phyloP scores from a whole-genome alignment of 805 yeast species.

The Clavispora fructus region DNA sequence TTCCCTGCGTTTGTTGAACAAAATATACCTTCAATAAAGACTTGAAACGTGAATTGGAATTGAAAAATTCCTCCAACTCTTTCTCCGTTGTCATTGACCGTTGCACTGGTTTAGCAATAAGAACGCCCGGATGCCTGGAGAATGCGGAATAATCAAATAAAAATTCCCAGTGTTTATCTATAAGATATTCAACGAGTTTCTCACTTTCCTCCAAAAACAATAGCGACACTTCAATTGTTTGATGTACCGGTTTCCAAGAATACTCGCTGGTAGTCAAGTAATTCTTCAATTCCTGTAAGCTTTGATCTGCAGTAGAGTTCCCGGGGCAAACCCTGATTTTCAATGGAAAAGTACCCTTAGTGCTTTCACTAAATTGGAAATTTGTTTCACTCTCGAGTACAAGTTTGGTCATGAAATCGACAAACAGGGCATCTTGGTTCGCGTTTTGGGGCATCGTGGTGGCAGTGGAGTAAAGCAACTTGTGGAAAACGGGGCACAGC shows the following conservation, averaged over 20 bases:
- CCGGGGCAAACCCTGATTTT: background rate
- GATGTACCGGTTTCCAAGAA: background rate
- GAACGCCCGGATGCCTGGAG: conserved; percentile 52
- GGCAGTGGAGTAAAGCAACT: background rate
- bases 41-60: conserved; percentile 13
- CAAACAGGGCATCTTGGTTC: background rate
- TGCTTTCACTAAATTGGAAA: background rate
- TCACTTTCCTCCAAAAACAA: background rate
- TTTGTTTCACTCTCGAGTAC: background rate
- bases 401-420: background rate
- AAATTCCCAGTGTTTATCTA: background rate
- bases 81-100: conserved; percentile 20
- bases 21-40: conserved; percentile 20
- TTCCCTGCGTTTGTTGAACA: conserved; percentile 6
- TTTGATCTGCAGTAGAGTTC: background rate
- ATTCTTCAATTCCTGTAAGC: background rate
- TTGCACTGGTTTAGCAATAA: conserved; percentile 49
- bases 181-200: background rate
- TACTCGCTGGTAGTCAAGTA: background rate
- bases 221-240: background rate
- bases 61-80: conserved; percentile 21
- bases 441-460: background rate
- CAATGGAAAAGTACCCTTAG: background rate
- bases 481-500: background rate
- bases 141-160: conserved; percentile 24